These are phyloP conservation scores for Jackrogersella multiformis DNA, from an alignment of 495 filamentous ascomycete species.

Conservation along the genomic window DNA sequence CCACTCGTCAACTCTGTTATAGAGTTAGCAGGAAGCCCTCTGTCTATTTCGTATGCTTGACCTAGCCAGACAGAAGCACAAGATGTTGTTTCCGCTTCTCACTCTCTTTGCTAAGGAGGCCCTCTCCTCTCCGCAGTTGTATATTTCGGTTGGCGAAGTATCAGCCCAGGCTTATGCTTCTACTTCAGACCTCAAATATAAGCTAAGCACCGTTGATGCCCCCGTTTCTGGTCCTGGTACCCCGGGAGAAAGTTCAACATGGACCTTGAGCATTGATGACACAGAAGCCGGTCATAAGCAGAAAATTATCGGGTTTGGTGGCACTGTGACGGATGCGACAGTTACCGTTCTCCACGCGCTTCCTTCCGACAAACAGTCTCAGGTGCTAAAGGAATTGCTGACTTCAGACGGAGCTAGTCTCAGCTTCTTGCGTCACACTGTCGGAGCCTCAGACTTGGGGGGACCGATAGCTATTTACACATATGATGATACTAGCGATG, in stretches of 20 bases:
- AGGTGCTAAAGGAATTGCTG: conserved; percentile 60
- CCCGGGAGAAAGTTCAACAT: conserved; percentile 54
- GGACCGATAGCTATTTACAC: conserved; percentile 60
- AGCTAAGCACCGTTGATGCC: conserved; percentile 52
- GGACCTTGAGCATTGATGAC: conserved; percentile 61
- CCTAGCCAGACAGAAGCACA: background rate
- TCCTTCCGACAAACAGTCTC: conserved; percentile 46
- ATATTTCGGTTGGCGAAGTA: conserved; percentile 22
- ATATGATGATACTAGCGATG: conserved; percentile 59
- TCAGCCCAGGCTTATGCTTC: conserved; percentile 53
- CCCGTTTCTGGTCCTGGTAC: conserved; percentile 56
- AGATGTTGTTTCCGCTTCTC: conserved; percentile 34
- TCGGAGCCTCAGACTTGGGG: conserved; percentile 63
- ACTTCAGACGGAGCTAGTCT: conserved; percentile 59
- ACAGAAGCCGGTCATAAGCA: conserved; percentile 57
- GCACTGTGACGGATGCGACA: conserved; percentile 65
- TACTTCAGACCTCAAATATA: conserved; percentile 57
- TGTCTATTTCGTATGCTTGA: conserved; percentile 1
- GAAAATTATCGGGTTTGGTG: conserved; percentile 63
- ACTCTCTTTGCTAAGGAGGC: conserved; percentile 34
- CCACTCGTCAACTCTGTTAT: background rate
- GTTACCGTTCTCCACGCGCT: conserved; percentile 62
- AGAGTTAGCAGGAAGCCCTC: background rate
- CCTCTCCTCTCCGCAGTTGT: conserved; percentile 18
- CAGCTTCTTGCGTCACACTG: conserved; percentile 62